Base-by-base conservation (phyloP, 169 alveolate species). In the Eimeria praecox region DNA sequence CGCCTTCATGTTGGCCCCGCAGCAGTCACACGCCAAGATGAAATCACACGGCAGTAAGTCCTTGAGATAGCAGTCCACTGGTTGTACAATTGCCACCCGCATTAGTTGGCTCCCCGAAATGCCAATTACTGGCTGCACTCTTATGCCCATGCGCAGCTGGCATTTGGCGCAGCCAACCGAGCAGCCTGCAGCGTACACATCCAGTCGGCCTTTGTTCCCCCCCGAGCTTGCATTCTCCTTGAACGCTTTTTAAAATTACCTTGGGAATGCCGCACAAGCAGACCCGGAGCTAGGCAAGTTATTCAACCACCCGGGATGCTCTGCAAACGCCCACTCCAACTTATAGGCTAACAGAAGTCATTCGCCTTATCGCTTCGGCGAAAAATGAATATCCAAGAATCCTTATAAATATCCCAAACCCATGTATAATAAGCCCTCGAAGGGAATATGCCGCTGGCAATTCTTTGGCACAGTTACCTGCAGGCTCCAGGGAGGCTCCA, bases 41-140 rank as follows among this genome's bases (percentile, higher is more conserved):
- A 54, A 90, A 27, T 95, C 97, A 35, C 95, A 75, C 22, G 97
- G 94, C 44, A 85, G 62, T 82, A 95, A 90, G 80, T 95, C 96
- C 85, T 90, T 54, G 30, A 90, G 54, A 56, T n/a, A 22, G 66
- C 92, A 86, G 40, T 73, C 86, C 18, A 42, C 4, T 14, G 90
- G 44, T 40, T 86, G 83, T 6, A 86, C 94, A 35, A 40, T 56
- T 24, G 96, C 96, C 78, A 73, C 85, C 35, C 77, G 95, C 77
- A 71, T 64, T 12, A 54, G 56, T 38, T 54, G 42, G 80, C 52
- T 33, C n/a, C 86, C 88, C 42, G 85, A 49, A 44, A 52, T 71
- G 24, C 95, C 95, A 62, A 86, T 86, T 22, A 16, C 20, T 71
- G 96, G 96, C 56, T 56, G 90, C 16, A 73, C 85, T 35, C 40